Percentiles rank a stretch among this genome's conserved stretches.
Conservation (phyloP, 257 asterid species). For the Capsicum pubescens region DNA sequence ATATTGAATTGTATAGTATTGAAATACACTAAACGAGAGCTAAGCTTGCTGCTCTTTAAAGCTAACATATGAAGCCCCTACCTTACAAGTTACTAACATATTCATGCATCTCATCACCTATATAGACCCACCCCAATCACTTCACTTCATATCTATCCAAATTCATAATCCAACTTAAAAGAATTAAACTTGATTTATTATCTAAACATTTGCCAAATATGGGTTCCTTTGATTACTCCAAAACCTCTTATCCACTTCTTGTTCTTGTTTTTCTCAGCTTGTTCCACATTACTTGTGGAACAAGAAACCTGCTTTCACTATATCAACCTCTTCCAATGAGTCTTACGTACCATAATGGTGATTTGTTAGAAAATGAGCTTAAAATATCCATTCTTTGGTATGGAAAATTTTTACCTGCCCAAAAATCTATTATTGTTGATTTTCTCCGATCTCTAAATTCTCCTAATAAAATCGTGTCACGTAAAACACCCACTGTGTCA, state of each 20-base stretch:
- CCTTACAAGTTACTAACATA: neutral
- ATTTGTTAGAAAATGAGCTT: constrained; percentile 60
- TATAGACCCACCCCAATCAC: neutral
- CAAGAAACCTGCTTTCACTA: constrained; percentile 34
- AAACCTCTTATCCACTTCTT: constrained; percentile 13
- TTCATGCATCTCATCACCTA: constrained; percentile 27
- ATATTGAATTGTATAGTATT: neutral
- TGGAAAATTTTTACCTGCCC: constrained; percentile 69
- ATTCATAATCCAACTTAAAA: neutral
- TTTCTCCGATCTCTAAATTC: constrained; percentile 60
- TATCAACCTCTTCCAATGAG: constrained; percentile 40
- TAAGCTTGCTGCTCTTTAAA: constrained; percentile 25
- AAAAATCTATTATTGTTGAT: constrained; percentile 64
- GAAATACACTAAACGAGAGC: neutral
- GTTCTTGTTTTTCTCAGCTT: constrained; percentile 30
- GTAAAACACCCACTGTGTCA: constrained; percentile 56
- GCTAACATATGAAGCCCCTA: neutral
- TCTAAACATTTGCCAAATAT: constrained; percentile 12
- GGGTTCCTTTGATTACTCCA: constrained; percentile 15
- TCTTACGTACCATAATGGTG: constrained; percentile 63
- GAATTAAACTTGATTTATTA: neutral
- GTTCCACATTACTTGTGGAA: constrained; percentile 8
- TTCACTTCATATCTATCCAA: neutral
- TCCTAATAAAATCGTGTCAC: constrained; percentile 30
- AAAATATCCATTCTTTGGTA: constrained; percentile 71